Evolutionary conservation across 2,329 filamentous ascomycete species (phyloP).

Genomic region (Shiraia sp.): DNA sequence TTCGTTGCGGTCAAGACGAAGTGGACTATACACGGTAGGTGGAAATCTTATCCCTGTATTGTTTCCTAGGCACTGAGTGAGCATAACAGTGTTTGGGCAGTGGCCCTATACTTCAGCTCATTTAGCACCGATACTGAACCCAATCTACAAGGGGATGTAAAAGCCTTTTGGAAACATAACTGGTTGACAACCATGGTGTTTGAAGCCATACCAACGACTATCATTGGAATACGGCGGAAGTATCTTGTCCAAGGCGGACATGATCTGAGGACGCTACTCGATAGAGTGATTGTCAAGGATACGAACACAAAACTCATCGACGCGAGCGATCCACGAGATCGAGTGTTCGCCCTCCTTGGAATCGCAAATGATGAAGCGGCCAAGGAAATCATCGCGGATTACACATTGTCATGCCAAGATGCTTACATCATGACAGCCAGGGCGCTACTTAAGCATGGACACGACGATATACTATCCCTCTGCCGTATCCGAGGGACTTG

Average conservation of each 20-base stretch:
- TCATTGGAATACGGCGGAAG: slow-evolving; percentile 9
- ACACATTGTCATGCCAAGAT: slow-evolving; percentile 7
- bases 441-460: slow-evolving; percentile 9
- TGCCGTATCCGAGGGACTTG: slow-evolving; percentile 1
- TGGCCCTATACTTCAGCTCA: slow-evolving; percentile 3
- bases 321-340: slow-evolving; percentile 12
- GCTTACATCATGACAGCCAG: slow-evolving; percentile 11
- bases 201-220: slow-evolving; percentile 5
- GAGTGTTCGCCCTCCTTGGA: slow-evolving; percentile 16
- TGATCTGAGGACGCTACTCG: slow-evolving; percentile 6
- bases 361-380: slow-evolving; percentile 11
- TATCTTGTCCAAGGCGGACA: slow-evolving; percentile 3
- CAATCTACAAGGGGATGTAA: not conserved
- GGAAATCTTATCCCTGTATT: too few species aligned
- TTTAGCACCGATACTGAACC: slow-evolving; percentile 1
- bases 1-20: slow-evolving; percentile 8
- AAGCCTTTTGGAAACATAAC: slow-evolving; percentile 2
- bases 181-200: not conserved
- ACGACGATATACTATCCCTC: slow-evolving; percentile 2
- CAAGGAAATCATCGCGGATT: slow-evolving; percentile 11
- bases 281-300: slow-evolving; percentile 5
- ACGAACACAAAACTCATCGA: not conserved
- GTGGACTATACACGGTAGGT: slow-evolving; percentile 7
- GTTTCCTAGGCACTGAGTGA: too few species aligned
- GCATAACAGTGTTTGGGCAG: slow-evolving; percentile 7